A percentile compares a stretch with the other conserved stretches of the same genome.
Conservation (phyloP, 176 grass and related monocot species). For the Carex myosuroides region DNA sequence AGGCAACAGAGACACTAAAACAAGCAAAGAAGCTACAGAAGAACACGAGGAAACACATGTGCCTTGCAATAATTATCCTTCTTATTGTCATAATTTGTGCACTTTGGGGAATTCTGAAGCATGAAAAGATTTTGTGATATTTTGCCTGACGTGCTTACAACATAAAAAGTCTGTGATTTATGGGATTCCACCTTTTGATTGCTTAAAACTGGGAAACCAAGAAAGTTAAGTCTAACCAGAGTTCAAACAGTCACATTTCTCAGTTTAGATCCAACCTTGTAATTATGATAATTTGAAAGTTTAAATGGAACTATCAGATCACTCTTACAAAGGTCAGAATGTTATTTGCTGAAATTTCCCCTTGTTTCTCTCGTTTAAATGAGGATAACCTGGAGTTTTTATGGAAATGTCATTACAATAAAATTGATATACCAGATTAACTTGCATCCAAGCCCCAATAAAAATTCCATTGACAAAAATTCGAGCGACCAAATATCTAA, state of each 20-base stretch:
- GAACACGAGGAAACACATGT: constrained; percentile 42
- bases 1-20: constrained; percentile 30
- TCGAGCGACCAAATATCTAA: neutral
- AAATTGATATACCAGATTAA: neutral
- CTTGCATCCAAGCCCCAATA: neutral
- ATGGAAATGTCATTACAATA: neutral
- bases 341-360: neutral
- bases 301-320: neutral
- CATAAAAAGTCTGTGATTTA: neutral
- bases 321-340: neutral
- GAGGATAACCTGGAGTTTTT: neutral
- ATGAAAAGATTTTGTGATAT: neutral
- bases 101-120: constrained; percentile 25
- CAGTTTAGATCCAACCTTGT: neutral
- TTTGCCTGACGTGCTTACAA: neutral
- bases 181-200: neutral
- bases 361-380: neutral
- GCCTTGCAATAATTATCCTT: constrained; percentile 38
- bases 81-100: constrained; percentile 31
- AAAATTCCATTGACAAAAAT: neutral
- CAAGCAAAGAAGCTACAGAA: constrained; percentile 37
- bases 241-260: neutral
- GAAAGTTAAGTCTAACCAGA: no score
- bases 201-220: neutral
- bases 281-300: neutral